phyloP scores from a whole-genome alignment of 1,284 basidiomycete species.

The Erythrobasidium hasegawianum region DNA sequence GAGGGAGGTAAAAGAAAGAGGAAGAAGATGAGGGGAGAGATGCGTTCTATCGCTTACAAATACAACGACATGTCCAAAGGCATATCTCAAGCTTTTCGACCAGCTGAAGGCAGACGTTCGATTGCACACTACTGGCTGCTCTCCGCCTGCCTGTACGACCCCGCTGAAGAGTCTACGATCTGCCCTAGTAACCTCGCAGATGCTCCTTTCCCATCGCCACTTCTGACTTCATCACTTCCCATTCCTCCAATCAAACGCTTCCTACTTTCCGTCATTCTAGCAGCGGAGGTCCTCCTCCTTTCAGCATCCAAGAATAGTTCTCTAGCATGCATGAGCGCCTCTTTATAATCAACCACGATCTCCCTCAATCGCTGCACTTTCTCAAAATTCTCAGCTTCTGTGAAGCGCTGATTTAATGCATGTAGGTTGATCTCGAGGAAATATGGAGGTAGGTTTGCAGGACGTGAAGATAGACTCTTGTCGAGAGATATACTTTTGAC shows the following conservation, averaged over 20 bases:
- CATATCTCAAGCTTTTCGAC: too few species aligned
- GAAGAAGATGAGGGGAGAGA: too few species aligned
- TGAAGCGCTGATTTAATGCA: conserved; percentile 6
- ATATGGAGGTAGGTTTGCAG: background rate
- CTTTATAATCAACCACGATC: conserved; percentile 6
- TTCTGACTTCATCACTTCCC: too few species aligned
- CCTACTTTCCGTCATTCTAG: background rate
- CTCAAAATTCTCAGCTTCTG: conserved; percentile 16
- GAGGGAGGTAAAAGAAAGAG: too few species aligned
- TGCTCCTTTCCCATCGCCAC: too few species aligned
- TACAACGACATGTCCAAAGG: too few species aligned
- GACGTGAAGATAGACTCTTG: background rate
- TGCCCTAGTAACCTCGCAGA: too few species aligned
- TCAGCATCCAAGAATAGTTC: background rate
- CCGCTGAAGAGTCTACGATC: too few species aligned
- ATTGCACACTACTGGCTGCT: too few species aligned
- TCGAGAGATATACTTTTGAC: background rate
- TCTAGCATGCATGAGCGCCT: conserved; percentile 10
- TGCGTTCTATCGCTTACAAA: too few species aligned
- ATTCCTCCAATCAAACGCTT: background rate
- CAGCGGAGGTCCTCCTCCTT: background rate
- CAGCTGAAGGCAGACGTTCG: too few species aligned
- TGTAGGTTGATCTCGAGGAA: conserved; percentile 10
- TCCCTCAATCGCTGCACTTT: background rate
- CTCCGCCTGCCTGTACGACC: too few species aligned